Percentiles rank a stretch among this genome's conserved stretches.
Conservation (phyloP, 1,139 yeast species). For the Scheffersomyces cryptocercus region DNA sequence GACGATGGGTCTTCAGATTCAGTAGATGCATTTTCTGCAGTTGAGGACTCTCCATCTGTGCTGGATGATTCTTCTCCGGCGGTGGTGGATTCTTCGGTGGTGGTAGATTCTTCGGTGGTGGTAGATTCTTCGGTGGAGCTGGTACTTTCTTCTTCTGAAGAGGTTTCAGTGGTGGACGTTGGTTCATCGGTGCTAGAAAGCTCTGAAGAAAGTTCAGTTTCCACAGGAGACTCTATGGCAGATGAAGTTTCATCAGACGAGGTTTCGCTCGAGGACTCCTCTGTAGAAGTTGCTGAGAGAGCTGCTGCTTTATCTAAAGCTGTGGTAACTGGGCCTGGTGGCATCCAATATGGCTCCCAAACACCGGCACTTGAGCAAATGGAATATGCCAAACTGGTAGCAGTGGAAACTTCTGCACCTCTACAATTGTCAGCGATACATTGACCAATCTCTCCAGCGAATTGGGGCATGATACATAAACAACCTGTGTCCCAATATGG, state of each 20-base stretch:
- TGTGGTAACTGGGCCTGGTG: conserved; percentile 34
- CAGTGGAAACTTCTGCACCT: conserved; percentile 22
- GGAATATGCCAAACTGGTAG: conserved; percentile 27
- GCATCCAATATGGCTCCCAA: conserved; percentile 36
- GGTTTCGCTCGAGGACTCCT: conserved; percentile 2
- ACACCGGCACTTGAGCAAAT: conserved; percentile 30
- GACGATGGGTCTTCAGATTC: too few relatives aligned
- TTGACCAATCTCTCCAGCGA: conserved; percentile 25
- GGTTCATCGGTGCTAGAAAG: background rate
- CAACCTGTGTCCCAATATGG: conserved; percentile 54
- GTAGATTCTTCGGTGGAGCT: too few relatives aligned
- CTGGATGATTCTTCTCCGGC: too few relatives aligned
- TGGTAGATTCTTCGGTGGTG: too few relatives aligned
- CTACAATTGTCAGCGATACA: conserved; percentile 31
- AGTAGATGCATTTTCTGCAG: too few relatives aligned
- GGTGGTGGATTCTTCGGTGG: too few relatives aligned
- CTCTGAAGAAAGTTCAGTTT: background rate
- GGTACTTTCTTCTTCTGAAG: background rate
- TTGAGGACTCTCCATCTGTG: too few relatives aligned
- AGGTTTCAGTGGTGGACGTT: background rate
- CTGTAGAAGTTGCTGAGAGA: conserved; percentile 2
- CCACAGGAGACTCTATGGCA: background rate
- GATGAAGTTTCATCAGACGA: background rate
- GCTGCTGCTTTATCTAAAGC: conserved; percentile 8
- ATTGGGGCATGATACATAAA: conserved; percentile 42